Base-by-base conservation (phyloP, 495 filamentous ascomycete genomes). In the Penicillium macrosclerotiorum region DNA sequence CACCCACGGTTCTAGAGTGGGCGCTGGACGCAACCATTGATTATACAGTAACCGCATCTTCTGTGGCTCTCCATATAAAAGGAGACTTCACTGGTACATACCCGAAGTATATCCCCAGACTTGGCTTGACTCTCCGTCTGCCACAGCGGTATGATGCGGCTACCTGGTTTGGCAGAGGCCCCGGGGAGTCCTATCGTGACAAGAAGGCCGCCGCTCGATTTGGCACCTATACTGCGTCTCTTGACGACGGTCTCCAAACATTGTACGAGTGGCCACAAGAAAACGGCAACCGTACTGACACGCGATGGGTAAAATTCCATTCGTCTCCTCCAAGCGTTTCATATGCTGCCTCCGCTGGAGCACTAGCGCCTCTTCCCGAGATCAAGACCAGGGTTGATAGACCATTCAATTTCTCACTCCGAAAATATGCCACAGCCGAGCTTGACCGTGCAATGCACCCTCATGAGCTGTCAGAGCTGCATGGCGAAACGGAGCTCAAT, bases 231-330 rank as follows among this genome's bases (percentile, higher is more conserved):
- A 52, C 56, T 5, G 65, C 63, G 4, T 37, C 43, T 8, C 59
- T 67, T 5, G 62, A 63, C 78, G 8, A 62, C 60, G 18, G 76
- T 4, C 68, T 85, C 34, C 74, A 75, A 47, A 75, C 75, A 1
- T 64, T 70, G 3, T 85, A 84, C 53, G 83, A 86, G 24, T 74
- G 76, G 31, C 82, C 82, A 0, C 83, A 85, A 45, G 82, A 86
- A 45, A 76, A 70, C 27, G 75, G 79, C 14, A 85, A 85, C 45
- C 64, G 80, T n/a, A 80, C 74, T 30, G 80, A 78, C 25, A 78
- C 74, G 7, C 57, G 77, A n/a, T 85, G 81, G 77, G 68, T 85
- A 13, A 63, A 66, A 1, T 52, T 63, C 18, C 52, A 75, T 4
- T 77, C 78, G 0, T 51, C 64, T 2, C 8, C 25, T 17, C 23